Evolutionary conservation across 371 early-diverging fungal species (phyloP), one percentile per base, ranked within the genome.

Genomic region (Lichtheimia ornata): DNA sequence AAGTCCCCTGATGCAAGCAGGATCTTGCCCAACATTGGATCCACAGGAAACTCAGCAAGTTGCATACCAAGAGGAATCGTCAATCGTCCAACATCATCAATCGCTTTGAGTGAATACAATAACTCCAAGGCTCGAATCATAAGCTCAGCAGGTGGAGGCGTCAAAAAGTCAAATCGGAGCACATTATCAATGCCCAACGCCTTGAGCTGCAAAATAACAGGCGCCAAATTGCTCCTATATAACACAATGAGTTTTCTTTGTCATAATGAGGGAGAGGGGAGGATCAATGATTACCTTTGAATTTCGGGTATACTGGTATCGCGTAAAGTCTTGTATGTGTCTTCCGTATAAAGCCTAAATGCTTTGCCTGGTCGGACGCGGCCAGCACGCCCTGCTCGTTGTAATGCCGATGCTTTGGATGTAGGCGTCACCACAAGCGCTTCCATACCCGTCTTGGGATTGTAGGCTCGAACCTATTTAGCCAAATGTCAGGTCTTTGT

Each of bases 321-420:
- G 41, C 69, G 59, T 15, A 91, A 58, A 49, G 64, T 42, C 15
- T 77, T 54, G 67, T 84, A 94, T 0, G 83, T 76, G n/a, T 81
- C 83, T 71, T 90, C 89, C 0, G 90, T 88, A 58, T 89, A 92
- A 13, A 92, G 67, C 50, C 92, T 67, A 56, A 79, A 92, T 1
- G 79, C 79, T 63, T 89, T 91, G 15, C 92, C 92, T 4, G 88
- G 81, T 40, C 70, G 63, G 6, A 84, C 81, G 68, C 97, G 82
- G 35, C 93, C 93, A 15, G 93, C 91, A 58, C 96, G 79, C 30
- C 94, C 96, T 6, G 87, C 86, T 53, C 96, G 72, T 65, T 95
- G 96, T 47, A 83, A 65, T 3, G 94, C 93, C 12, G 88, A 83
- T 17, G 91, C 88, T 68, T 90, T 84, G 4, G 90, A 88, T 3